Evolutionary conservation across 495 filamentous ascomycete species (phyloP).

Genomic region (Parathielavia appendiculata): DNA sequence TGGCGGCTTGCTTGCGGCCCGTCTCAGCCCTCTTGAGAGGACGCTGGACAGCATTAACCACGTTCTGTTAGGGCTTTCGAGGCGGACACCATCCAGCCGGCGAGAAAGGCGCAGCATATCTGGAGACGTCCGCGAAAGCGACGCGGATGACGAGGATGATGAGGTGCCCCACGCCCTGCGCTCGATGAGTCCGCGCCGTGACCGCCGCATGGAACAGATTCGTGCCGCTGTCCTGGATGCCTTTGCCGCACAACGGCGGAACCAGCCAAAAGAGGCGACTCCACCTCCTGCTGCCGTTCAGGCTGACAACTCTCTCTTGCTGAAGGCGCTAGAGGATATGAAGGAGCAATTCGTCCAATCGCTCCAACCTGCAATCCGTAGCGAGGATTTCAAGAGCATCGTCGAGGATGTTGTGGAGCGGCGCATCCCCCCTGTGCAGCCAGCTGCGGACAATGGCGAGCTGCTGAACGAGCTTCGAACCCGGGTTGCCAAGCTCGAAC

Average conservation of each 20-base stretch:
- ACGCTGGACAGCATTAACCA: constrained; percentile 70
- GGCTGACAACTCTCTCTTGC: constrained; percentile 29
- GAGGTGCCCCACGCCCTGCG: constrained; percentile 56
- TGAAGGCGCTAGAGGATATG: constrained; percentile 43
- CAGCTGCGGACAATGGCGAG: constrained; percentile 29
- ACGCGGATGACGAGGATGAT: constrained; percentile 94
- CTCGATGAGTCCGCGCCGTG: constrained; percentile 60
- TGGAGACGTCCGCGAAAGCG: constrained; percentile 66
- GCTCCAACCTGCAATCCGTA: constrained; percentile 41
- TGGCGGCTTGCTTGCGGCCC: constrained; percentile 67
- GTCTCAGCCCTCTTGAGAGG: constrained; percentile 72
- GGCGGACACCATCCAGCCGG: constrained; percentile 40
- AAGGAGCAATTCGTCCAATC: constrained; percentile 45
- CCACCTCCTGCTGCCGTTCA: constrained; percentile 20
- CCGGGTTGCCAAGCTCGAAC: constrained; percentile 40
- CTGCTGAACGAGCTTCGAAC: constrained; percentile 39
- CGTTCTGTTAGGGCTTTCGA: constrained; percentile 48
- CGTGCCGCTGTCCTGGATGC: constrained; percentile 75
- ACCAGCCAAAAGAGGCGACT: constrained; percentile 22
- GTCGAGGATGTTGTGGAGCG: constrained; percentile 55
- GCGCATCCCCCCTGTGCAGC: constrained; percentile 39
- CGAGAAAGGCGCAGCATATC: constrained; percentile 54
- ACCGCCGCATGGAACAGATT: constrained; percentile 78
- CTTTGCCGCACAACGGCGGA: constrained; percentile 54
- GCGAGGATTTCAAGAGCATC: constrained; percentile 53